Conservation (phyloP, 306 rosid genomes). For the Medicago truncatula region MtrunA17r5.0-ANR NC_053044.1:866501-867000, state of each 20-base stretch:
- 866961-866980: conserved; percentile 90
- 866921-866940: conserved; percentile 85
- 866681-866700: no score
- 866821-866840: conserved; percentile 83
- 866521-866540: conserved; percentile 95
- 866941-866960: conserved; percentile 75
- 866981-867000: conserved; percentile 78
- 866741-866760: no score
- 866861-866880: neutral
- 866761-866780: no score
- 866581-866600: conserved; percentile 82
- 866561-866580: conserved; percentile 81
- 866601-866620: conserved; percentile 81
- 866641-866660: conserved; percentile 85
- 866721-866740: no score
- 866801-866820: conserved; percentile 86
- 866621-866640: conserved; percentile 87
- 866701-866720: no score
- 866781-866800: conserved; percentile 69
- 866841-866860: conserved; percentile 33
- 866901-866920: conserved; percentile 18
- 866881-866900: no score
- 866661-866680: no score
- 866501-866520: conserved; percentile 78
- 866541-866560: conserved; percentile 88